Conservation (phyloP, 768 basidiomycete species). For the Lentinula boryana region DNA sequence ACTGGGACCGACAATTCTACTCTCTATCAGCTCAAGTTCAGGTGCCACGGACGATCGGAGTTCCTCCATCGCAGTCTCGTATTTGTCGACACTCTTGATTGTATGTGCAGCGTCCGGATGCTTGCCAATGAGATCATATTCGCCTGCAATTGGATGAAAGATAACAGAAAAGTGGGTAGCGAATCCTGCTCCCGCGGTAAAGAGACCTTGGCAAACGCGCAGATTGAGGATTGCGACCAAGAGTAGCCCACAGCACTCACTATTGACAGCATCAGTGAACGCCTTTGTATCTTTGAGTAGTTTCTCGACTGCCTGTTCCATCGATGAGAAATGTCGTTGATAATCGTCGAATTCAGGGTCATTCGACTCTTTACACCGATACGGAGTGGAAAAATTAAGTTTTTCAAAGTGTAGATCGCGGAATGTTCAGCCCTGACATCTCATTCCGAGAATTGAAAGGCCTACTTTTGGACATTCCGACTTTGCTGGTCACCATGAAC, state of each 20-base stretch:
- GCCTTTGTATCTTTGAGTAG: conserved; percentile 87
- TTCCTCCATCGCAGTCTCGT: conserved; percentile 75
- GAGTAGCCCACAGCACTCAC: conserved; percentile 33
- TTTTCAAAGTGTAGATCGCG: neutral
- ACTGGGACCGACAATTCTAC: conserved; percentile 74
- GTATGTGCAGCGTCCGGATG: conserved; percentile 76
- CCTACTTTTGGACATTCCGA: conserved; percentile 92
- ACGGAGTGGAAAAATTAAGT: conserved; percentile 2
- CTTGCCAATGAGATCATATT: conserved; percentile 75
- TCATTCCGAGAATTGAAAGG: conserved; percentile 4
- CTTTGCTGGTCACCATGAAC: conserved; percentile 79
- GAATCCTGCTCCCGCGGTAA: conserved; percentile 60
- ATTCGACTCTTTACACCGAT: conserved; percentile 47
- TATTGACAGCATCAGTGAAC: conserved; percentile 77
- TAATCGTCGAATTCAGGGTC: conserved; percentile 92
- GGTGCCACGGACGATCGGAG: conserved; percentile 73
- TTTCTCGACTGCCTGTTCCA: conserved; percentile 84
- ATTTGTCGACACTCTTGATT: conserved; percentile 68
- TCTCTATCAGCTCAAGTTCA: conserved; percentile 92
- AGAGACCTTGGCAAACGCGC: conserved; percentile 40
- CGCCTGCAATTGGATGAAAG: conserved; percentile 63
- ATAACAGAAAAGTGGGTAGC: conserved; percentile 57
- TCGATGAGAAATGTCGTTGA: conserved; percentile 63
- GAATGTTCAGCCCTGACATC: neutral
- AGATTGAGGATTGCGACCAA: neutral